Evolutionary conservation across 2,329 filamentous ascomycete species (phyloP), one percentile per base, ranked within the genome.

Genomic region (Ceratocystis albifundus): DNA sequence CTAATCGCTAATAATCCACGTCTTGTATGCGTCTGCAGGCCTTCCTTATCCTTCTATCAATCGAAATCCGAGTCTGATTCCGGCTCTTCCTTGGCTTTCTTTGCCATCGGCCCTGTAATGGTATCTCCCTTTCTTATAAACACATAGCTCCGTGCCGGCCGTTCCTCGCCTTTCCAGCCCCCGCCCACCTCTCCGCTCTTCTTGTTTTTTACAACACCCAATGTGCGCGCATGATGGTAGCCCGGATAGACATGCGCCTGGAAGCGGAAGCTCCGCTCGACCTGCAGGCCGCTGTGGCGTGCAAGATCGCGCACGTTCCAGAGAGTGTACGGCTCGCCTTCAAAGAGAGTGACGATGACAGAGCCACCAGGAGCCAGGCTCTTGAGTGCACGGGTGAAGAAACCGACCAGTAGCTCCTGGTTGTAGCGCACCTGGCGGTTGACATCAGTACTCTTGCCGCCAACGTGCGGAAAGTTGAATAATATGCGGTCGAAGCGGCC

Each of bases 381-480:
- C 1, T 75, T 74, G 25, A 80, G 74, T 0, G 82, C 80, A 66
- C 79, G 76, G 68, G 75, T 74, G 77, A 90, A 90, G 76, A 89
- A 89, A 55, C 79, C 78, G 15, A 89, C 86, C 45, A 90, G 80
- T 63, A 90, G 79, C 72, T 88, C 85, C 76, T 96, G 92, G 77
- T 99, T 97, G 74, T 89, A 85, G 66, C 94, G 86, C 15, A 96
- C 91, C 77, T 99, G 94, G 45, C 94, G 82, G 78, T 96, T 96
- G 66, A 96, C 88, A 77, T 97, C 92, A 71, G 88, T 97, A 70
- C 85, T 88, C 72, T 95, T 87, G 59, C 94, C 94, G 69, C 94
- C 94, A 2, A 95, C 88, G 77, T 99, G 94, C 45, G 94, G 94
- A 76, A 99, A 99, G 80, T 96, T 96, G 84, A 97, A 99, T 70